phyloP scores from a whole-genome alignment of 441 rosid species.

The Biscutella auriculata region DNA sequence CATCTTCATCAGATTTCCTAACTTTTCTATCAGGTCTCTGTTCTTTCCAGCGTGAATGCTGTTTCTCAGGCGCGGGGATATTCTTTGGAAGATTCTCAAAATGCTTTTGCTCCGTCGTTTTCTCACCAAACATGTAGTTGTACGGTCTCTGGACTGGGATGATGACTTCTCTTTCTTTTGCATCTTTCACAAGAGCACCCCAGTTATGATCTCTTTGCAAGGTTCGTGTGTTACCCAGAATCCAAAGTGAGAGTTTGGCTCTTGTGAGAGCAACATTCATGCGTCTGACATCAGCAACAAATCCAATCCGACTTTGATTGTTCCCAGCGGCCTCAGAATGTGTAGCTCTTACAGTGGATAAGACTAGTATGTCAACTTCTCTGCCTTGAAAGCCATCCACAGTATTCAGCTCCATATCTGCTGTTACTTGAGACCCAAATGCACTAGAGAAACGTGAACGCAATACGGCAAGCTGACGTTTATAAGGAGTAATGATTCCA shows the following conservation, averaged over 20 bases:
- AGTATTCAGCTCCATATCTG: slow-evolving; percentile 87
- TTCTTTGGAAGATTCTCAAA: slow-evolving; percentile 24
- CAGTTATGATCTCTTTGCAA: slow-evolving; percentile 62
- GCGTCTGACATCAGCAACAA: slow-evolving; percentile 88
- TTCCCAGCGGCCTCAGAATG: slow-evolving; percentile 26
- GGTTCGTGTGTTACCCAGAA: slow-evolving; percentile 79
- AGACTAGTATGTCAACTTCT: slow-evolving; percentile 82
- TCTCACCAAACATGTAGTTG: slow-evolving; percentile 29
- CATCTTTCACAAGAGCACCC: slow-evolving; percentile 86
- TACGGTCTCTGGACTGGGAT: slow-evolving; percentile 58
- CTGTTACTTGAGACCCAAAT: slow-evolving; percentile 64
- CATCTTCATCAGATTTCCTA: slow-evolving; percentile 21
- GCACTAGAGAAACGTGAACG: slow-evolving; percentile 65
- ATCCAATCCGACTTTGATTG: slow-evolving; percentile 67
- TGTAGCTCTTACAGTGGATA: slow-evolving; percentile 90
- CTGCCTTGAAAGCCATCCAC: slow-evolving; percentile 97
- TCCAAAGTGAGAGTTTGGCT: slow-evolving; percentile 90
- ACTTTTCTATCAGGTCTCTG: slow-evolving; percentile 21
- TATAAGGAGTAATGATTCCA: slow-evolving; percentile 90
- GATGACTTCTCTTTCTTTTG: slow-evolving; percentile 62
- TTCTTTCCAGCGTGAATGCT: slow-evolving; percentile 17
- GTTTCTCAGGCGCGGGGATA: slow-evolving; percentile 22
- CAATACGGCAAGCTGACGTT: slow-evolving; percentile 69
- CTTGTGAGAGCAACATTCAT: slow-evolving; percentile 98
- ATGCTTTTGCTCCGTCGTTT: slow-evolving; percentile 13